These are phyloP conservation scores for Mycena galopus DNA, from an alignment of 768 basidiomycete species.

Conservation along the genomic window DNA sequence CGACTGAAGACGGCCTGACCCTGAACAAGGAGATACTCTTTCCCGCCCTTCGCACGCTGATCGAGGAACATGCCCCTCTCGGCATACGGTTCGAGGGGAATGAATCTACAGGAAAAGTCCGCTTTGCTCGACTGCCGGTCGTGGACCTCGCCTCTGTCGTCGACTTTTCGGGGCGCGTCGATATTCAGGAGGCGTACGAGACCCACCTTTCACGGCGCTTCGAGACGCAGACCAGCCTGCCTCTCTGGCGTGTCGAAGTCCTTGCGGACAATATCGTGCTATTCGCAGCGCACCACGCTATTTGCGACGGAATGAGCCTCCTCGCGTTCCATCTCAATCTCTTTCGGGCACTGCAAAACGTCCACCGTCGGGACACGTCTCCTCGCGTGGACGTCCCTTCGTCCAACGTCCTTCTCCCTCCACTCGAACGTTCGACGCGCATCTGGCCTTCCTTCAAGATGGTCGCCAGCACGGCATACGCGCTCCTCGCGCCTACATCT, in stretches of 20 bases:
- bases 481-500: neutral
- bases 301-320: conserved; percentile 49
- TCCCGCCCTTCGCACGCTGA: conserved; percentile 17
- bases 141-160: conserved; percentile 28
- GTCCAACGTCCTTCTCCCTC: neutral
- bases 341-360: conserved; percentile 37
- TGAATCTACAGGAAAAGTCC: conserved; percentile 5
- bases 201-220: conserved; percentile 22
- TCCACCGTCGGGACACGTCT: neutral
- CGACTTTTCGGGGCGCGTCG: neutral
- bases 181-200: conserved; percentile 16
- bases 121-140: neutral
- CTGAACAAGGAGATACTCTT: conserved; percentile 29
- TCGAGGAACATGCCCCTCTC: conserved; percentile 22
- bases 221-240: conserved; percentile 27
- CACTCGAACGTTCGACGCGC: conserved; percentile 10
- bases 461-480: neutral
- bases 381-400: conserved; percentile 7
- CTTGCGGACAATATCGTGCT: conserved; percentile 41
- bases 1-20: neutral
- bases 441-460: conserved; percentile 18
- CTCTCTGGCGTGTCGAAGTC: conserved; percentile 49
- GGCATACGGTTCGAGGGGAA: conserved; percentile 15
- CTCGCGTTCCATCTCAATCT: conserved; percentile 45
- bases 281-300: conserved; percentile 47